These are phyloP conservation scores for Allodekkera sacchari DNA, from an alignment of 805 yeast species.

Conservation along the genomic window DNA sequence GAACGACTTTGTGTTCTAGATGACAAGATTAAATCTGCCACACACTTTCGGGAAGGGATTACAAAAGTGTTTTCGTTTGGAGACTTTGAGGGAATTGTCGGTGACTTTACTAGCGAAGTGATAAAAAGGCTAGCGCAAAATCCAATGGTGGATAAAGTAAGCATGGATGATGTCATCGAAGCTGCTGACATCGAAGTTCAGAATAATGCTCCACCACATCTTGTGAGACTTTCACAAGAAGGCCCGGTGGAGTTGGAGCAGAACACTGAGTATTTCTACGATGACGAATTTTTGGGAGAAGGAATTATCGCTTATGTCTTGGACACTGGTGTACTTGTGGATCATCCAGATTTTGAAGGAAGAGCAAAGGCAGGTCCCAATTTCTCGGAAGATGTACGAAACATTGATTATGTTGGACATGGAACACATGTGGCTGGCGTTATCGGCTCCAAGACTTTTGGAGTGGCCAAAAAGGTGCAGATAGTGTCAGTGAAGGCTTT, in stretches of 20 bases:
- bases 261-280: slow-evolving; percentile 39
- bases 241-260: slow-evolving; percentile 17
- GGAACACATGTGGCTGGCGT: slow-evolving; percentile 94
- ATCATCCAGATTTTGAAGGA: slow-evolving; percentile 57
- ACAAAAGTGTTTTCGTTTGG: slow-evolving; percentile 57
- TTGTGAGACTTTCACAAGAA: slow-evolving; percentile 54
- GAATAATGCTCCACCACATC: slow-evolving; percentile 37
- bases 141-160: slow-evolving; percentile 60
- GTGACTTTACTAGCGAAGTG: slow-evolving; percentile 43
- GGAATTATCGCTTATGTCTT: slow-evolving; percentile 68
- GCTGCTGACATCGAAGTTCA: slow-evolving; percentile 44
- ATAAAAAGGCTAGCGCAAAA: slow-evolving; percentile 41
- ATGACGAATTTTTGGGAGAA: slow-evolving; percentile 39
- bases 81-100: slow-evolving; percentile 60
- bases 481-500: slow-evolving; percentile 72
- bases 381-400: slow-evolving; percentile 51
- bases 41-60: slow-evolving; percentile 40
- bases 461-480: slow-evolving; percentile 67
- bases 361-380: slow-evolving; percentile 54
- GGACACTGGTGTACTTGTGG: slow-evolving; percentile 71
- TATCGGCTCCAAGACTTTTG: slow-evolving; percentile 69
- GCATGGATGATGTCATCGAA: slow-evolving; percentile 54
- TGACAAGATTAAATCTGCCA: slow-evolving; percentile 21
- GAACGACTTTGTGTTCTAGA: slow-evolving; percentile 42
- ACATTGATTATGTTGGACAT: slow-evolving; percentile 70